Evolutionary conservation across 176 grass and related monocot species (phyloP), one percentile per base, ranked within the genome.

Genomic region (Eragrostis curvula): DNA sequence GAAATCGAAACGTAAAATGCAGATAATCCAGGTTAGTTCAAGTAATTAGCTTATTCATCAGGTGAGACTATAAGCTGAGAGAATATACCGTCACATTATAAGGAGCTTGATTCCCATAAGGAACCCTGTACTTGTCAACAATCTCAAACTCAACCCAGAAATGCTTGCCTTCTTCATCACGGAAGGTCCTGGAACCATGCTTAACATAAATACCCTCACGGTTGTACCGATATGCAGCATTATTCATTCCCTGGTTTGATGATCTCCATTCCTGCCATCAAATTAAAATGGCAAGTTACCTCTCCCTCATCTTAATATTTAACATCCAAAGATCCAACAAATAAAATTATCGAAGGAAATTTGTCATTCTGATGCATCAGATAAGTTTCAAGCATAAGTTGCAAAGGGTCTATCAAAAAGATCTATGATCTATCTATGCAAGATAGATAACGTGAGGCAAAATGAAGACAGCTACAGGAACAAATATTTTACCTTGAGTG

Each of bases 141-240:
- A 97, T 97, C 73, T 97, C 91, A 64, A 86, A 87, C 73, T 97
- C 94, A 66, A 97, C 21, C 94, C 94, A 97, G 79, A 97, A 97
- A 88, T 94, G 89, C 73, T 92, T 97, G 39, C 94, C 94, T 80
- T 94, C 94, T 86, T 97, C 94, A 9, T 97, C 94, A 47, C 89
- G 91, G 82, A 94, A 97, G 47, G 89, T 56, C 77, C 94, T 89
- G 13, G 94, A 97, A 74, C 85, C 68, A 50, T 86, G 91, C 36
- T 82, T 76, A 32, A 93, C 88, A 85, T 83, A 93, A 42, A 97
- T 88, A 30, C 91, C 94, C 82, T 93, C 68, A 36, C 88, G 86
- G 81, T 91, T 85, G 62, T 89, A 77, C 62, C 84, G 87, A 77
- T 91, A 85, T 32, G 94, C 94, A 51, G 62, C 86, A 83, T 93